Conservation (phyloP, 768 basidiomycete species). For the Podaxis pistillaris region DNA sequence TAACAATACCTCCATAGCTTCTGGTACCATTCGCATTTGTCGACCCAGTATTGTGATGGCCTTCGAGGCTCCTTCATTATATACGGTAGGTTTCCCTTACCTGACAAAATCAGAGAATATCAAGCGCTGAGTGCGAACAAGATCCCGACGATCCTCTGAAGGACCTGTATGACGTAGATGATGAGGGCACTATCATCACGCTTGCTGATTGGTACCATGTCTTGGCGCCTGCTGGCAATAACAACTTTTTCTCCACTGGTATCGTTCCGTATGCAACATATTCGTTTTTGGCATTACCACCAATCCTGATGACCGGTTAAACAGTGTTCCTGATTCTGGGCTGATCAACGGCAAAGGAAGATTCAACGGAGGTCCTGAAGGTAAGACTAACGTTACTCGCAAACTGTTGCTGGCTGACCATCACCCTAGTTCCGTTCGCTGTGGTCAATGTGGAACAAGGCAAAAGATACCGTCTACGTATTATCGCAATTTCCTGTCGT, state of each 20-base stretch:
- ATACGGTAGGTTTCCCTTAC: slow-evolving; percentile 28
- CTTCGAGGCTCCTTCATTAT: slow-evolving; percentile 26
- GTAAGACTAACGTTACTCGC: slow-evolving; percentile 7
- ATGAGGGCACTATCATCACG: slow-evolving; percentile 31
- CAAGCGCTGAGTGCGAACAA: slow-evolving; percentile 17
- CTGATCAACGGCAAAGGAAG: slow-evolving; percentile 18
- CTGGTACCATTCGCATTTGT: slow-evolving; percentile 21
- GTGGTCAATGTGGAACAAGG: slow-evolving; percentile 41
- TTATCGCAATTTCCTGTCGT: slow-evolving; percentile 47
- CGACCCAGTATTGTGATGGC: slow-evolving; percentile 23
- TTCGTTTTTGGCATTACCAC: background rate
- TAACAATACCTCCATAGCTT: background rate
- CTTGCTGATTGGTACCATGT: slow-evolving; percentile 11
- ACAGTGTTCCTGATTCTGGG: slow-evolving; percentile 1
- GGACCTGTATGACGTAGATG: slow-evolving; percentile 30
- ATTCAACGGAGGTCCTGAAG: slow-evolving; percentile 11
- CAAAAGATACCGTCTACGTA: slow-evolving; percentile 51
- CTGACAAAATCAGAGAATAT: background rate
- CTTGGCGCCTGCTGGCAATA: slow-evolving; percentile 29
- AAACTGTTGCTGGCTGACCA: background rate
- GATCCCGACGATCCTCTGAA: slow-evolving; percentile 29
- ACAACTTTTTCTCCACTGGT: slow-evolving; percentile 34
- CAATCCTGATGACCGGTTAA: background rate
- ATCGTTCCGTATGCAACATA: slow-evolving; percentile 12
- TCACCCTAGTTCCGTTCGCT: slow-evolving; percentile 13